Base-by-base conservation (phyloP, 495 filamentous ascomycete genomes). In the Letharia columbiana region DNA sequence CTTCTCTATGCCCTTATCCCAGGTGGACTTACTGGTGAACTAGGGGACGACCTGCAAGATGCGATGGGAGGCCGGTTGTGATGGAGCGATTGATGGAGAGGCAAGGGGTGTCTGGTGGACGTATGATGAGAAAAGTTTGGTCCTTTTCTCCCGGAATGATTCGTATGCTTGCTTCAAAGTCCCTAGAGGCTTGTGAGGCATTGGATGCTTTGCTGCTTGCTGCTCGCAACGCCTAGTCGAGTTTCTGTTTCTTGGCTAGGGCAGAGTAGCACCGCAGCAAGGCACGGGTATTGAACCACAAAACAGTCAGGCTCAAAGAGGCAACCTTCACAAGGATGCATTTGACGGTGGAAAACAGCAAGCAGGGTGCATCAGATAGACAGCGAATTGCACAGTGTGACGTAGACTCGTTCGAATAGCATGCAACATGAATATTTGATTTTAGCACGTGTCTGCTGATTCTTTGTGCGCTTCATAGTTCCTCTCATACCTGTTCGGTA, bases 1-100 rank as follows among this genome's bases (percentile, higher is more conserved):
- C 52, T 63, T 23, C 58, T 67, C 10, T 33, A 58, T 17, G 23
- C 41, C 6, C 52, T 67, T 11, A 40, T 67, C 12, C 18, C 39
- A 33, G 66, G 50, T 15, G 60, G 23, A 11, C 23, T 65, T 8
- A 58, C 10, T 2, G 42, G 33, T n/a, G 33, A 45, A 20, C 10
- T 45, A 28, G 63, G 33, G 17, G 41, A 49, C 41, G 60, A 47
- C 13, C 42, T 62, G 42, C 28, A 44, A 7, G 41, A 62, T 37
- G 60, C 45, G 42, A 37, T 57, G 15, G 54, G 15, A 23, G 17
- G 54, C 18, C 54, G 35, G n/a, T 28, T 39, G 45, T 63, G n/a
- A 42, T 7, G 1, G 5, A 33, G 45, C 13, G 0, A 31, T 18
- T 3, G 56, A 58, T n/a, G 28, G 23, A 20, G 41, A 33, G 6